phyloP scores from a whole-genome alignment of 805 yeast species.

The Candida loeiensis region DNA sequence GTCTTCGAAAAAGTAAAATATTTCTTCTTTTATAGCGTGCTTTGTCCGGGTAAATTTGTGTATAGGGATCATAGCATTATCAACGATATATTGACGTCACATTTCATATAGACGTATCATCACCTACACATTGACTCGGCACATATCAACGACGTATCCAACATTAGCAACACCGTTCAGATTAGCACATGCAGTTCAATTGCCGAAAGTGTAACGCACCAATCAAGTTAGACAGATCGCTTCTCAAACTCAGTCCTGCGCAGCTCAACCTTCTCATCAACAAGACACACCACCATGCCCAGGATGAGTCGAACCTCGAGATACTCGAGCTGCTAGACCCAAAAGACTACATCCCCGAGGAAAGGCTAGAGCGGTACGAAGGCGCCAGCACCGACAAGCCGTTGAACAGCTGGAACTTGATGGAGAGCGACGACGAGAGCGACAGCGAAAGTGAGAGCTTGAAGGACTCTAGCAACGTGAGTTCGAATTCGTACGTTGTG shows the following conservation, averaged over 20 bases:
- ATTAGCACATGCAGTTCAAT: slow-evolving; percentile 16
- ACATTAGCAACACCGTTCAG: no score
- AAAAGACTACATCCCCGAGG: slow-evolving; percentile 34
- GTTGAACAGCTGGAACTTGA: slow-evolving; percentile 23
- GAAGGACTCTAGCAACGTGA: slow-evolving; percentile 2
- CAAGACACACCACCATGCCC: slow-evolving; percentile 19
- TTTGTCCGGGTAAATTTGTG: slow-evolving; percentile 5
- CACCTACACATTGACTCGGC: no score
- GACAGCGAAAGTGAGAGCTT: slow-evolving; percentile 19
- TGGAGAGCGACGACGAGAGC: slow-evolving; percentile 28
- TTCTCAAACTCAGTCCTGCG: slow-evolving; percentile 49
- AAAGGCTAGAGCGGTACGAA: slow-evolving; percentile 33
- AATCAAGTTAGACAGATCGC: slow-evolving; percentile 51
- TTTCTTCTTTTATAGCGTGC: no score
- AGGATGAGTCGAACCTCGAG: slow-evolving; percentile 13
- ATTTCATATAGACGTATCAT: no score
- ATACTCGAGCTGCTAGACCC: slow-evolving; percentile 25
- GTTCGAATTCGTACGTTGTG: slow-evolving; percentile 13
- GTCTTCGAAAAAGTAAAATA: no score
- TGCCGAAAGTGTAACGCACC: slow-evolving; percentile 68
- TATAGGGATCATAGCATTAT: no score
- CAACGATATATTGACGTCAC: no score
- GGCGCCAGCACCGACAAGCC: slow-evolving; percentile 19
- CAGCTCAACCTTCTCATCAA: slow-evolving; percentile 52
- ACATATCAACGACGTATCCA: no score